phyloP scores from a whole-genome alignment of 495 filamentous ascomycete species.

The Aspergillus baeticus region DNA sequence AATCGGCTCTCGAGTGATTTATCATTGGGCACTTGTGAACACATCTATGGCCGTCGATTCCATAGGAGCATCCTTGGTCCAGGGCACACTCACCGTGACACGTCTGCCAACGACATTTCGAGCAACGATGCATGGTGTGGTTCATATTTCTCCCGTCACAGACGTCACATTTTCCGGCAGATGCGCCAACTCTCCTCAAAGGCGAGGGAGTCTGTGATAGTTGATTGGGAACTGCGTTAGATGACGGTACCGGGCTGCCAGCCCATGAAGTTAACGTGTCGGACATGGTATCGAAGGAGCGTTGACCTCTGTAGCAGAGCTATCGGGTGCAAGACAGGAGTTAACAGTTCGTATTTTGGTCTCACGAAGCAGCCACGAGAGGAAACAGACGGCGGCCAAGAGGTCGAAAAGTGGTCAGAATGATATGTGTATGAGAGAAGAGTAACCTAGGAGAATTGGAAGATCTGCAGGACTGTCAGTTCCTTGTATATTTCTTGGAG shows the following conservation, averaged over 20 bases:
- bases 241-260: background rate
- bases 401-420: too few species aligned
- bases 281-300: background rate
- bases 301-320: background rate
- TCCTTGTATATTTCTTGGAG: too few species aligned
- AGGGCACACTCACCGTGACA: constrained; percentile 38
- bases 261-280: background rate
- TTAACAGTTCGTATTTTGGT: too few species aligned
- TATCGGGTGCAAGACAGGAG: background rate
- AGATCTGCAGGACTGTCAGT: too few species aligned
- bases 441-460: too few species aligned
- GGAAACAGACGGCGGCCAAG: too few species aligned
- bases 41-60: constrained; percentile 19
- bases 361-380: too few species aligned
- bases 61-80: constrained; percentile 19
- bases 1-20: background rate
- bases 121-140: constrained; percentile 44
- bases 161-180: constrained; percentile 52
- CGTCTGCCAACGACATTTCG: constrained; percentile 41
- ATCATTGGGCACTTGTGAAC: constrained; percentile 9
- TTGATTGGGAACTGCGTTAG: background rate
- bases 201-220: background rate
- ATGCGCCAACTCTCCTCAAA: constrained; percentile 27
- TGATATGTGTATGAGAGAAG: too few species aligned
- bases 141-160: constrained; percentile 43